Percentiles rank a stretch among this genome's conserved stretches.
These are phyloP conservation scores for Berkeleyomyces rouxiae DNA, from an alignment of 2,329 filamentous ascomycete genomes.

Conservation along the genomic window DNA sequence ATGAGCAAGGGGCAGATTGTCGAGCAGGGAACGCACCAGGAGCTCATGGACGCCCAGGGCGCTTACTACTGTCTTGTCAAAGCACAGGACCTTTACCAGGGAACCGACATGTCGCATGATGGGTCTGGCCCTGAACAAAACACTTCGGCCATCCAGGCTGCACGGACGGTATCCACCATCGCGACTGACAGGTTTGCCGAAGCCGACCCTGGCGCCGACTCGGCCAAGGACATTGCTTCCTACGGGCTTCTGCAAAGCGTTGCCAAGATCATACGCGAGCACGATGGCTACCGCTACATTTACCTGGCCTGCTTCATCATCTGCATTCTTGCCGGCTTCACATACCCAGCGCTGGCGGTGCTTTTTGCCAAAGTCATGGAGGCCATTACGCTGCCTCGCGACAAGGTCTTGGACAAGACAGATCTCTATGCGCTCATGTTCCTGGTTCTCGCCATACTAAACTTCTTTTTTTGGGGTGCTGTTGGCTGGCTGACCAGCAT, in stretches of 20 bases:
- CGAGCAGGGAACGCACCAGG: slow-evolving; percentile 45
- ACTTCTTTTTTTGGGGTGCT: slow-evolving; percentile 27
- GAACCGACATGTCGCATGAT: not conserved
- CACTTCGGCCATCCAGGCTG: not conserved
- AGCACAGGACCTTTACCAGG: slow-evolving; percentile 24
- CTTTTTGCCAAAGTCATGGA: slow-evolving; percentile 26
- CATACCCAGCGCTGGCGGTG: slow-evolving; percentile 28
- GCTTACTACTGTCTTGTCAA: slow-evolving; percentile 36
- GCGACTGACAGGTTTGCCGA: not conserved
- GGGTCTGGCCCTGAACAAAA: not conserved
- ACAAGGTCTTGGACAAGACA: slow-evolving; percentile 20
- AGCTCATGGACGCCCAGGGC: slow-evolving; percentile 31
- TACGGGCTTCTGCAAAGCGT: slow-evolving; percentile 1
- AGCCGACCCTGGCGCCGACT: not conserved
- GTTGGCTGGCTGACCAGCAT: slow-evolving; percentile 24
- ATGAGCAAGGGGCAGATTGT: slow-evolving; percentile 40
- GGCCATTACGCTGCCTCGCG: slow-evolving; percentile 20
- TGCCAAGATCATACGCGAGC: slow-evolving; percentile 4
- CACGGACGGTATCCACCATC: not conserved
- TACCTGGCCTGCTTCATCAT: not conserved
- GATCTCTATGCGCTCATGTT: slow-evolving; percentile 42
- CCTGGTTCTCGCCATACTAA: slow-evolving; percentile 32
- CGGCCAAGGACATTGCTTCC: not conserved
- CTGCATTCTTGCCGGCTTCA: slow-evolving; percentile 18
- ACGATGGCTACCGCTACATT: not conserved